Evolutionary conservation across 306 rosid species (phyloP).

Genomic region (Sechiopsis laciniata): DNA sequence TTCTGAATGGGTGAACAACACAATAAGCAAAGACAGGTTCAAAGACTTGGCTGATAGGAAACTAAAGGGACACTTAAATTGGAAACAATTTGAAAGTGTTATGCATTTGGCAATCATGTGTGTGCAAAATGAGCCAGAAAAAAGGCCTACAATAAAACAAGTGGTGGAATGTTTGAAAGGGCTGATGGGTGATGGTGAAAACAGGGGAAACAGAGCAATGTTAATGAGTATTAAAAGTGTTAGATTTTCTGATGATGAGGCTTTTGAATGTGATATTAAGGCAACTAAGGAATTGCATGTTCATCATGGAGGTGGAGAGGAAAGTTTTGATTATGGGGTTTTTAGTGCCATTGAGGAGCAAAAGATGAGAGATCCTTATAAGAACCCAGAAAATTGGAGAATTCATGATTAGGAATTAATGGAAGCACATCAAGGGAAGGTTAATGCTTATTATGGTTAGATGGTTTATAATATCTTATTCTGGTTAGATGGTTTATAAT

Average conservation of each 20-base stretch:
- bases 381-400: background rate
- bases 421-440: too few relatives aligned
- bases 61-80: conserved; percentile 59
- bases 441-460: background rate
- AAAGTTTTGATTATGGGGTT: conserved; percentile 54
- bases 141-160: conserved; percentile 58
- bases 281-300: conserved; percentile 30
- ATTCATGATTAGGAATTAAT: background rate
- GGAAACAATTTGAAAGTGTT: conserved; percentile 47
- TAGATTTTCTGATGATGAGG: conserved; percentile 35
- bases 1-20: conserved; percentile 70
- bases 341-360: conserved; percentile 68
- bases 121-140: conserved; percentile 56
- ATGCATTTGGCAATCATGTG: conserved; percentile 61
- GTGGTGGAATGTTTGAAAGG: conserved; percentile 65
- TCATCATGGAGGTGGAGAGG: conserved; percentile 28
- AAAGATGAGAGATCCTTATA: conserved; percentile 47
- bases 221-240: conserved; percentile 43
- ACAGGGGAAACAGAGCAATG: conserved; percentile 25
- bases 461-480: background rate
- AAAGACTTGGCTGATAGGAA: conserved; percentile 58
- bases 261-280: conserved; percentile 48
- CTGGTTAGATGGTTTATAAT: background rate
- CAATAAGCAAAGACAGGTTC: conserved; percentile 45
- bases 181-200: conserved; percentile 11